These are phyloP conservation scores for Eimeria brunetti DNA, from an alignment of 169 alveolate species.

Conservation along the genomic window DNA sequence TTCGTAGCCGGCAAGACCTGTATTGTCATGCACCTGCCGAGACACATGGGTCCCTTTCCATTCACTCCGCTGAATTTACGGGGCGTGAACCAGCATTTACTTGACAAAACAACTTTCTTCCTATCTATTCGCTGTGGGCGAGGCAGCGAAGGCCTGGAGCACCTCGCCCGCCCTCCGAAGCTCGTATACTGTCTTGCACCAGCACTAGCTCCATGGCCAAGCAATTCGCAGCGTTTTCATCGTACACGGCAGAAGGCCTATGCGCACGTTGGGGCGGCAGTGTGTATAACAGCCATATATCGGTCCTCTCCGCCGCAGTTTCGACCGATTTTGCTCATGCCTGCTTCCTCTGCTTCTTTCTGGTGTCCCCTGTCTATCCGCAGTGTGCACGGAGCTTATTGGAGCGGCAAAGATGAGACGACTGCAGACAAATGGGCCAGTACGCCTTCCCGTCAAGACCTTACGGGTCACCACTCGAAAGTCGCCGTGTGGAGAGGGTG, in stretches of 20 bases:
- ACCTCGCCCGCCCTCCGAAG: not conserved
- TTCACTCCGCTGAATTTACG: not conserved
- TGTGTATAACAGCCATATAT: not conserved
- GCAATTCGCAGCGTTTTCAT: not conserved
- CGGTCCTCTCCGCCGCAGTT: not conserved
- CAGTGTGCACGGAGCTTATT: constrained; percentile 95
- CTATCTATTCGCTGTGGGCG: not conserved
- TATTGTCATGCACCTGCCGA: constrained; percentile 20
- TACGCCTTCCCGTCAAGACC: constrained; percentile 97
- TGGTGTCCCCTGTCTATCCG: not conserved
- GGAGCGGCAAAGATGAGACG: constrained; percentile 96
- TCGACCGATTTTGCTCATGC: not conserved
- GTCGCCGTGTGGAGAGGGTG: constrained; percentile 98
- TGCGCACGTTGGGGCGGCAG: not conserved
- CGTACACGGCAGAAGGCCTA: not conserved
- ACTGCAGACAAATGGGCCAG: constrained; percentile 97
- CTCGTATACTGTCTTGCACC: not conserved
- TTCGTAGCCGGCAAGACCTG: not conserved
- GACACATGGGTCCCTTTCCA: not conserved
- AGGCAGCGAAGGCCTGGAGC: not conserved
- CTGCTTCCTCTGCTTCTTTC: not conserved
- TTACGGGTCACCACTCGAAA: constrained; percentile 97
- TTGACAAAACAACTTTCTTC: not conserved
- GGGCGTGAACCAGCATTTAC: not conserved
- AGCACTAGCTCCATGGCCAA: too few species aligned